Percentiles rank a stretch among this genome's conserved stretches.
Evolutionary conservation across 2,329 filamentous ascomycete genomes (phyloP).

Genomic region (Aureobasidium zeae): DNA sequence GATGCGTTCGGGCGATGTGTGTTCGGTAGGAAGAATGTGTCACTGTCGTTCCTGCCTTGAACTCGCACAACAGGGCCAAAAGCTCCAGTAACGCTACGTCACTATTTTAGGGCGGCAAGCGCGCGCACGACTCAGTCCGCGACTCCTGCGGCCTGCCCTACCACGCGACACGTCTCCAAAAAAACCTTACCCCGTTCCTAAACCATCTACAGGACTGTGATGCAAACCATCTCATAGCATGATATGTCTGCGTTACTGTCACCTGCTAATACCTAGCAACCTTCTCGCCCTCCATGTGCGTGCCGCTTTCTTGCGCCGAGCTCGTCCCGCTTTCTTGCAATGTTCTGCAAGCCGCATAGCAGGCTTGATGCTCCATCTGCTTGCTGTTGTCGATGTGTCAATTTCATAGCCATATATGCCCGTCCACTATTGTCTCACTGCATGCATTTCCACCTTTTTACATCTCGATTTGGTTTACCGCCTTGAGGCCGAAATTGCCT

Average conservation of each 20-base stretch:
- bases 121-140: slow-evolving; percentile 9
- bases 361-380: neutral
- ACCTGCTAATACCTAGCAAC: neutral
- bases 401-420: neutral
- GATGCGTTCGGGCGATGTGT: neutral
- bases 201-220: too few species aligned
- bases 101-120: neutral
- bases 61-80: too few species aligned
- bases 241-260: too few species aligned
- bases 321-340: slow-evolving; percentile 1
- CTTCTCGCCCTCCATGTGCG: neutral
- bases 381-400: slow-evolving; percentile 8
- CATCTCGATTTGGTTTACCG: neutral
- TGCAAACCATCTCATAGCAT: slow-evolving; percentile 8
- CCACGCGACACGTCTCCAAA: slow-evolving; percentile 6
- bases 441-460: neutral
- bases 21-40: neutral
- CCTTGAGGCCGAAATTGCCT: slow-evolving; percentile 7
- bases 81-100: too few species aligned
- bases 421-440: slow-evolving; percentile 7
- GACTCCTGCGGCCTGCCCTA: neutral
- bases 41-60: too few species aligned
- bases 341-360: slow-evolving; percentile 6
- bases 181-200: too few species aligned
- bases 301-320: neutral